Base-by-base conservation (phyloP, 345 rosid species). In the Odontarrhena argentea region DNA sequence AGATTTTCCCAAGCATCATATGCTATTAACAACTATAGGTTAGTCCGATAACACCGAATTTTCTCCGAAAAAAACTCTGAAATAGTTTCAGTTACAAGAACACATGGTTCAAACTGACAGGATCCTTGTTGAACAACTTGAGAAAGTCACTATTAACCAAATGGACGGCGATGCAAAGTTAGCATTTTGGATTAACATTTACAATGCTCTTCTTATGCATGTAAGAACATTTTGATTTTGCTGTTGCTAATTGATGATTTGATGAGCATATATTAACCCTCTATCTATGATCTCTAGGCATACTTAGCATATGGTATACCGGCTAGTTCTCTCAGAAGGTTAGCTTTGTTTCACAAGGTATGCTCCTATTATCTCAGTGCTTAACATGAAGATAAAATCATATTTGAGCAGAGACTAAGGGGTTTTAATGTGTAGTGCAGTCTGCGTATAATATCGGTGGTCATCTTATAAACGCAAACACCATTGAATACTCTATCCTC, bases 291-390 rank as follows among this genome's bases (percentile, higher is more conserved):
- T 74, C 40, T 62, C 43, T 74, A 89, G 98, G 98, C 96, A 63
- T 89, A 86, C 70, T 75, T 92, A 63, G 96, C 96, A 9, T 92
- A 82, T 68, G 98, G 98, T 64, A 78, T 86, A 63, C 93, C 93
- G 24, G 83, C 80, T 51, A 67, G 77, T 76, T 87, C 96, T 42
- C 61, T 92, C 54, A 81, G 87, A 73, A 81, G 93, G 77, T 77
- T 87, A 68, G 89, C 93, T 40, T 79, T 92, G 86, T 87, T 92
- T 78, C 93, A 92, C 85, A 89, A 89, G 96, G 96, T 92, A 86
- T 68, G 68, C 40, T 32, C 47, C 53, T 49, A 40, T 41, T 3
- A 46, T 64, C 64, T 25, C 30, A 55, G 38, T 9, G 32, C 40
- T 9, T 37, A 1, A 62, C 5, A 36, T 37, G 40, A 46, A 24